Conservation (phyloP, 164 flowering plant species). For the Kingdonia uniflora region DNA sequence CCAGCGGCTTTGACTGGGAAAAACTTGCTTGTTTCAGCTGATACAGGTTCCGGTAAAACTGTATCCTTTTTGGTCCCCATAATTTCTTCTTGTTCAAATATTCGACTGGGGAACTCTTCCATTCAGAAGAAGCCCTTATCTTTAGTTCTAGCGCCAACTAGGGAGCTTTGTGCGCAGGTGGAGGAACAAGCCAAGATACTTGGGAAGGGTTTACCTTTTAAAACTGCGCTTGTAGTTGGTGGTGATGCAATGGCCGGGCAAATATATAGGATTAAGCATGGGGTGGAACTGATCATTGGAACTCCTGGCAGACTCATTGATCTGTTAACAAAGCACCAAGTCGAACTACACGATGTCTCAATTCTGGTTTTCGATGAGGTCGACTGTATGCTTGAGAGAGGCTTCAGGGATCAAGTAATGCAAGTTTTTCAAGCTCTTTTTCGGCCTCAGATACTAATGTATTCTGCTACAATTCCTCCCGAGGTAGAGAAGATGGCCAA, state of each 20-base stretch:
- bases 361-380: slow-evolving; percentile 80
- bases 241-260: slow-evolving; percentile 90
- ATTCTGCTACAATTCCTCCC: slow-evolving; percentile 64
- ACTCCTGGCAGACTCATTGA: slow-evolving; percentile 96
- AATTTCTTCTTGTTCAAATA: slow-evolving; percentile 40
- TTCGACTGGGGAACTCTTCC: slow-evolving; percentile 13
- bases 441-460: slow-evolving; percentile 75
- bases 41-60: slow-evolving; percentile 91
- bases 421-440: slow-evolving; percentile 68
- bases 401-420: slow-evolving; percentile 84
- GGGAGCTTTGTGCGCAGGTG: slow-evolving; percentile 84
- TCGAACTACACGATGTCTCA: slow-evolving; percentile 52
- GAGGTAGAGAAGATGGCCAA: slow-evolving; percentile 64
- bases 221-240: slow-evolving; percentile 90
- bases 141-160: slow-evolving; percentile 79
- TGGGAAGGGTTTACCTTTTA: slow-evolving; percentile 78
- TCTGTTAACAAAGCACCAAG: slow-evolving; percentile 65
- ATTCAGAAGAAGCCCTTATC: slow-evolving; percentile 47
- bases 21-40: slow-evolving; percentile 78
- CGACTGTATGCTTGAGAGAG: slow-evolving; percentile 85
- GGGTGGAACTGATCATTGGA: slow-evolving; percentile 70
- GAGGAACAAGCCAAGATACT: slow-evolving; percentile 89
- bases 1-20: slow-evolving; percentile 74
- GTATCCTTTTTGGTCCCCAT: slow-evolving; percentile 78
- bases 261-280: slow-evolving; percentile 60